Evolutionary conservation across 495 filamentous ascomycete species (phyloP).

Genomic region (Penicillium turbatum): DNA sequence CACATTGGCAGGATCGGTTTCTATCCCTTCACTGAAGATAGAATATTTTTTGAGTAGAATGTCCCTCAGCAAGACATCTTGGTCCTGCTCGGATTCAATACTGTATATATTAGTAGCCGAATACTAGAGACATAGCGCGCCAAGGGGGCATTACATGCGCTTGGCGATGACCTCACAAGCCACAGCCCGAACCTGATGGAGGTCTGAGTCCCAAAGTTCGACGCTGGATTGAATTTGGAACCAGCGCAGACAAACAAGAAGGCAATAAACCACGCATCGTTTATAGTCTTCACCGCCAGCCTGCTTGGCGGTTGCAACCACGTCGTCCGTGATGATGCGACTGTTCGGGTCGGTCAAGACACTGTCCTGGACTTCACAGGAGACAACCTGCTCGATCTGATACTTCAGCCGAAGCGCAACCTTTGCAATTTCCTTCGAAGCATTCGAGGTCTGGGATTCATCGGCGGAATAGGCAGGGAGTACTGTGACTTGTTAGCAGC

Average conservation of each 20-base stretch:
- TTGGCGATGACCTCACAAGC: conserved; percentile 98
- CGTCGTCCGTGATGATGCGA: conserved; percentile 72
- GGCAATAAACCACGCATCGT: conserved; percentile 77
- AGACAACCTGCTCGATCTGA: conserved; percentile 82
- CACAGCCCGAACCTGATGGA: conserved; percentile 70
- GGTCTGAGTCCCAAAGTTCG: conserved; percentile 87
- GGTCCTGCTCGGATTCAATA: conserved; percentile 79
- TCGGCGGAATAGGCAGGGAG: conserved; percentile 36
- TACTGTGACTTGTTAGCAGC: conserved; percentile 30
- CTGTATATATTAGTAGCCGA: conserved; percentile 29
- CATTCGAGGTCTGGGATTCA: conserved; percentile 43
- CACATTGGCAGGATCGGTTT: conserved; percentile 74
- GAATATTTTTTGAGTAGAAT: conserved; percentile 90
- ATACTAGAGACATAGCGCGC: too few relatives aligned
- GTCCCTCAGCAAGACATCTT: conserved; percentile 68
- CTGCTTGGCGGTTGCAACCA: conserved; percentile 70
- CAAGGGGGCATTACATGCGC: conserved; percentile 50
- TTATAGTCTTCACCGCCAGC: conserved; percentile 74
- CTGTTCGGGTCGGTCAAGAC: conserved; percentile 75
- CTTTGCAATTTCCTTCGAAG: conserved; percentile 72
- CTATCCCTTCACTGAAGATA: conserved; percentile 64
- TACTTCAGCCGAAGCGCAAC: conserved; percentile 84
- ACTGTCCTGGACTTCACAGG: conserved; percentile 75
- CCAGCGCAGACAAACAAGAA: conserved; percentile 88
- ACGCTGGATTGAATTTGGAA: conserved; percentile 74